Conservation (phyloP, 345 rosid species). For the Sonneratia caseolaris region DNA sequence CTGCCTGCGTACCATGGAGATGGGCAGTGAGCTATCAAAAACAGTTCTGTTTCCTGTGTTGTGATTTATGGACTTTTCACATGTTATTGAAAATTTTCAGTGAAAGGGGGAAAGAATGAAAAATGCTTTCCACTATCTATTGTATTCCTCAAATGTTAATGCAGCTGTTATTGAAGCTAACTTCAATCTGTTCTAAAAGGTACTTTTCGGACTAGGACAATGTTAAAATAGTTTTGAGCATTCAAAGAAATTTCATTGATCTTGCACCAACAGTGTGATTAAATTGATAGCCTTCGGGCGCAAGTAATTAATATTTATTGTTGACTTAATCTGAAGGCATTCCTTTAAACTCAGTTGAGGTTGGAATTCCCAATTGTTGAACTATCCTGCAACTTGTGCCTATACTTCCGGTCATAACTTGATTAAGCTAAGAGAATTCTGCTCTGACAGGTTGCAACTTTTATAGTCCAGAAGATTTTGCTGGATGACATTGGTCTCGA, state of each 20-base stretch:
- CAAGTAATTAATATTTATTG: not conserved
- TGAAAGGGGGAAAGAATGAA: not conserved
- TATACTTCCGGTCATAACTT: not conserved
- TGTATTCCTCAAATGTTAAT: not conserved
- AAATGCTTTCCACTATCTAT: not conserved
- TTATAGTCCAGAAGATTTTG: constrained; percentile 85
- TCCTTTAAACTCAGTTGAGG: not conserved
- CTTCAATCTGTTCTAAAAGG: not conserved
- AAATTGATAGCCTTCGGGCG: not conserved
- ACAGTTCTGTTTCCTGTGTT: constrained; percentile 9
- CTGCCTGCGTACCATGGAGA: constrained; percentile 96
- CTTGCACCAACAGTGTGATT: too few relatives aligned
- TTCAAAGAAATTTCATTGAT: too few relatives aligned
- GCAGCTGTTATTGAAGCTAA: not conserved
- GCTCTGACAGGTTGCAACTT: constrained; percentile 70
- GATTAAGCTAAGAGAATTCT: constrained; percentile 8
- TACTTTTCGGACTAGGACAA: not conserved
- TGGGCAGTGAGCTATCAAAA: constrained; percentile 19
- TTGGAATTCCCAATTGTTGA: not conserved
- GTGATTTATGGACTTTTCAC: not conserved
- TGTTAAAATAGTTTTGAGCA: not conserved
- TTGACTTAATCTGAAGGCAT: constrained; percentile 1
- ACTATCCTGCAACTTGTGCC: not conserved
- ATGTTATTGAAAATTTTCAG: not conserved
- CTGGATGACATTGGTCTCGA: constrained; percentile 94